Percentiles rank a stretch among this genome's conserved stretches.
Evolutionary conservation across 345 rosid species (phyloP).

Genomic region (Syzygium aromaticum): DNA sequence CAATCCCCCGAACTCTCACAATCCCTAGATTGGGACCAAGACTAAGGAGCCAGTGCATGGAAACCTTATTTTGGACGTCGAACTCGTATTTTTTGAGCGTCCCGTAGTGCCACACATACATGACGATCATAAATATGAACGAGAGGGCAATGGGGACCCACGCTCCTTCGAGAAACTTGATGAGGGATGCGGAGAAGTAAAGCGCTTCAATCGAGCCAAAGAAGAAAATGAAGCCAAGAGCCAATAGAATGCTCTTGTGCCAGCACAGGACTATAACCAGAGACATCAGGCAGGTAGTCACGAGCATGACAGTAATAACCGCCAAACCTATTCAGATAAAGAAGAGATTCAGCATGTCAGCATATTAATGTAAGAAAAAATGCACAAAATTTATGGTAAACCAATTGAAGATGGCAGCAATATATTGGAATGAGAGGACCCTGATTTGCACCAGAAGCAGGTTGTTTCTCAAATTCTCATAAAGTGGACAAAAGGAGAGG

Average conservation of each 20-base stretch:
- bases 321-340: slow-evolving; percentile 66
- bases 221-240: slow-evolving; percentile 61
- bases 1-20: slow-evolving; percentile 82
- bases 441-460: background rate
- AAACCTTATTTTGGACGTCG: slow-evolving; percentile 90
- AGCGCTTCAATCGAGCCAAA: slow-evolving; percentile 85
- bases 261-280: slow-evolving; percentile 86
- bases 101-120: slow-evolving; percentile 95
- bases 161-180: slow-evolving; percentile 93
- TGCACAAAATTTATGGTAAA: background rate
- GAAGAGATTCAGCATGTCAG: background rate
- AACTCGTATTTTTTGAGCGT: slow-evolving; percentile 77
- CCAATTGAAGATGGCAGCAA: background rate
- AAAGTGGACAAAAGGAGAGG: background rate
- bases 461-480: background rate
- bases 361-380: background rate
- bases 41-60: slow-evolving; percentile 80
- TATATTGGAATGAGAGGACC: background rate
- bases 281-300: slow-evolving; percentile 91
- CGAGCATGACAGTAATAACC: slow-evolving; percentile 95
- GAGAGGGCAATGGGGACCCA: slow-evolving; percentile 92
- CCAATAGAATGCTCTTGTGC: slow-evolving; percentile 59
- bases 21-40: slow-evolving; percentile 79
- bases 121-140: slow-evolving; percentile 55
- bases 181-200: slow-evolving; percentile 95